Conservation (phyloP, 2,329 filamentous ascomycete species). For the Fusarium brevicatenulatum region DNA sequence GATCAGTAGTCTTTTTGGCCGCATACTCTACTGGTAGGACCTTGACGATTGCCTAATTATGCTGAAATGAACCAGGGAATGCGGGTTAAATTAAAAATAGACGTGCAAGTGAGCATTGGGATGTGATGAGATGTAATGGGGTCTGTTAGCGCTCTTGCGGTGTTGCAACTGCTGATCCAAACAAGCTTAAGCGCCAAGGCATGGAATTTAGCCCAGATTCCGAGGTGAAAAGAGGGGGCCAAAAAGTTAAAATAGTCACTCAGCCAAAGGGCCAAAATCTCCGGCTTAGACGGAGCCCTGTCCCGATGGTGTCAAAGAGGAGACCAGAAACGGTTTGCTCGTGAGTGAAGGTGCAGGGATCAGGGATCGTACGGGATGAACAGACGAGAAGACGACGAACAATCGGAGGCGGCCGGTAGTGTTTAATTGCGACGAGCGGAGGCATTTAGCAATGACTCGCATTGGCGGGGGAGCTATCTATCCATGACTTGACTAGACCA, state of each 20-base stretch:
- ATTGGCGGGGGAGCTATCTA: slow-evolving; percentile 39
- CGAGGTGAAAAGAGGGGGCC: slow-evolving; percentile 27
- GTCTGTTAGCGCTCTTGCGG: slow-evolving; percentile 40
- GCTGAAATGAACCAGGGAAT: slow-evolving; percentile 21
- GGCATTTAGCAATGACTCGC: slow-evolving; percentile 41
- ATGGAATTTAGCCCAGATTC: slow-evolving; percentile 45
- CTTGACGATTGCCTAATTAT: slow-evolving; percentile 35
- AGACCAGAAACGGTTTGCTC: slow-evolving; percentile 1
- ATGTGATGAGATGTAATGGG: slow-evolving; percentile 39
- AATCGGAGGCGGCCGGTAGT: slow-evolving; percentile 36
- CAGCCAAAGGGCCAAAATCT: slow-evolving; percentile 21
- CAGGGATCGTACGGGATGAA: slow-evolving; percentile 27
- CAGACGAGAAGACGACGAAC: slow-evolving; percentile 23
- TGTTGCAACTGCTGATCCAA: slow-evolving; percentile 31
- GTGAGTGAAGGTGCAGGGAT: slow-evolving; percentile 18
- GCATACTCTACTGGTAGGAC: not conserved
- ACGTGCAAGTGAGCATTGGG: slow-evolving; percentile 12
- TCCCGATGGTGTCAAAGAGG: slow-evolving; percentile 9
- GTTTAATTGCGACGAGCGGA: slow-evolving; percentile 26
- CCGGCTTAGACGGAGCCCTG: slow-evolving; percentile 14
- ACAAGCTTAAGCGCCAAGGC: slow-evolving; percentile 40
- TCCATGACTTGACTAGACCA: slow-evolving; percentile 29
- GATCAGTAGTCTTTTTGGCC: slow-evolving; percentile 21
- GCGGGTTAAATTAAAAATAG: slow-evolving; percentile 53
- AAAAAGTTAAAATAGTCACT: slow-evolving; percentile 13